Evolutionary conservation across 345 rosid genomes (phyloP).

Genomic region (Populus davidiana): DNA sequence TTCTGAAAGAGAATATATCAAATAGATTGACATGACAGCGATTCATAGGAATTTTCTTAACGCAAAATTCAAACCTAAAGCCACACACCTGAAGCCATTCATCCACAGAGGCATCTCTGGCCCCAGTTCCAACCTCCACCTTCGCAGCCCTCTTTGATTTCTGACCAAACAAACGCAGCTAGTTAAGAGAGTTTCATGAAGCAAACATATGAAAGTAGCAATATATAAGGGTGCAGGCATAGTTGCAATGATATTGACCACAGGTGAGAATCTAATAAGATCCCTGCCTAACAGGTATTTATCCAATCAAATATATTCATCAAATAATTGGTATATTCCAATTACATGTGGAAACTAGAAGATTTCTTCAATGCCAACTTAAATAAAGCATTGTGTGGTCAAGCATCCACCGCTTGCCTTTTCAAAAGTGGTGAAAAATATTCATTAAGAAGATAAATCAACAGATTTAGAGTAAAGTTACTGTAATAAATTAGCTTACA

Average conservation of each 20-base stretch:
- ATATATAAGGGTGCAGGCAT: not conserved
- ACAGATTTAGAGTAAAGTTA: not conserved
- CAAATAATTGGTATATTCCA: not conserved
- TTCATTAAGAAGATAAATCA: not conserved
- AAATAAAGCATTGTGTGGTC: not conserved
- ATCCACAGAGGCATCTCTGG: slow-evolving; percentile 68
- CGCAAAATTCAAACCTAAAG: not conserved
- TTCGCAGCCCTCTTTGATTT: slow-evolving; percentile 74
- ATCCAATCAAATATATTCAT: not conserved
- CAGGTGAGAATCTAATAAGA: not conserved
- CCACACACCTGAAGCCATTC: slow-evolving; percentile 89
- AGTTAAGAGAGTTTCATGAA: not conserved
- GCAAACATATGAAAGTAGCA: not conserved
- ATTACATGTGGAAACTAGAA: not conserved
- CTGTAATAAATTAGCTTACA: not conserved
- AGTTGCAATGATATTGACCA: not conserved
- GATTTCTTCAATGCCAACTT: not conserved
- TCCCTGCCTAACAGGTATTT: not conserved
- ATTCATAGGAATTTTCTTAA: not conserved
- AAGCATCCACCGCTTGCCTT: not conserved
- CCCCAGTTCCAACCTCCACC: slow-evolving; percentile 82
- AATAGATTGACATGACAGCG: not conserved
- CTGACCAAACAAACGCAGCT: slow-evolving; percentile 29
- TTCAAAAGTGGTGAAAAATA: not conserved
- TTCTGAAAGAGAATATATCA: not conserved